phyloP scores from a whole-genome alignment of 148 eudicot species.

The Gaultheria prostrata region DNA sequence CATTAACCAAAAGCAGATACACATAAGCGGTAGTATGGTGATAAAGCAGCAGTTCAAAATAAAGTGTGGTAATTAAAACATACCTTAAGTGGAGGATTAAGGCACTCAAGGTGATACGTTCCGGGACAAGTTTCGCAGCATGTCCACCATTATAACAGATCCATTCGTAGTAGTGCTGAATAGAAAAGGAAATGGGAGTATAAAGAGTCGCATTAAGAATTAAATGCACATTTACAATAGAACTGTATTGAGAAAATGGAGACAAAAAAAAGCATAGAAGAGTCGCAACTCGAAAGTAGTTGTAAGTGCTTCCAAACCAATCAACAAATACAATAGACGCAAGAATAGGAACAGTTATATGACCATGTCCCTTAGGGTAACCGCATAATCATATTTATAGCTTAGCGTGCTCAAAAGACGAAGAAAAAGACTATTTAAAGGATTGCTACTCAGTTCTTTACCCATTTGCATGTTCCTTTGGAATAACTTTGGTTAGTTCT shows the following conservation, averaged over 20 bases:
- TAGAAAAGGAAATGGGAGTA: constrained; percentile 29
- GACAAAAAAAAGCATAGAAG: too few species aligned
- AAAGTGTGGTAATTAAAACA: too few species aligned
- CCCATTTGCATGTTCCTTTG: background rate
- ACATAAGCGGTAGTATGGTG: too few species aligned
- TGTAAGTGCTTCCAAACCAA: too few species aligned
- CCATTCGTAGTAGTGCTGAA: constrained; percentile 86
- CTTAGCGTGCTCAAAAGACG: background rate
- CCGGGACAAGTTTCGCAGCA: constrained; percentile 90
- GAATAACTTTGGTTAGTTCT: background rate
- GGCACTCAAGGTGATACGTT: constrained; percentile 85
- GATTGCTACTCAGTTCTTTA: background rate
- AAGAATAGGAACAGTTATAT: background rate
- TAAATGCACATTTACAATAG: too few species aligned
- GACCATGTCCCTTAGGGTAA: background rate
- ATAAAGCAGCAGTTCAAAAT: too few species aligned
- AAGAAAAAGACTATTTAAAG: background rate
- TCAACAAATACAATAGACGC: background rate
- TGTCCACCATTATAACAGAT: constrained; percentile 87
- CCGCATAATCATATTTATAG: background rate
- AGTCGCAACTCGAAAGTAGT: too few species aligned
- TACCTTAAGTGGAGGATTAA: constrained; percentile 95
- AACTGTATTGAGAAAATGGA: too few species aligned
- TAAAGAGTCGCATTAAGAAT: background rate
- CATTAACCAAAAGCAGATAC: background rate